A percentile compares a stretch with the other conserved stretches of the same genome.
Evolutionary conservation across 192 early-diverging fungal species (phyloP).

Genomic region (Lobosporangium transversale): DNA sequence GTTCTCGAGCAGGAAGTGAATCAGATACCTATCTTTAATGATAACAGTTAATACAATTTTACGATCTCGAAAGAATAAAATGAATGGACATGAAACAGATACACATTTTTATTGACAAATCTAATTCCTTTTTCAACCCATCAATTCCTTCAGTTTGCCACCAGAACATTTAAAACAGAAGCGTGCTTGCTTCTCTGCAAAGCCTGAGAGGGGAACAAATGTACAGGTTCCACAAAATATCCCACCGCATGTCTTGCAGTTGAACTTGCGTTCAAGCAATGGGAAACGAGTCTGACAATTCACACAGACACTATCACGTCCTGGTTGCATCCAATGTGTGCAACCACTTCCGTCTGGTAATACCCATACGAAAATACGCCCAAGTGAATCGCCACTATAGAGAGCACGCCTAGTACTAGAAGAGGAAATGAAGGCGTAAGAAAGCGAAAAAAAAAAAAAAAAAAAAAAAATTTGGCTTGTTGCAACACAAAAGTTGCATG

Average conservation of each 20-base stretch:
- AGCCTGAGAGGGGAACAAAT: slow-evolving; percentile 39
- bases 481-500: too few species aligned
- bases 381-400: slow-evolving; percentile 61
- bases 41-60: too few species aligned
- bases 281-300: slow-evolving; percentile 64
- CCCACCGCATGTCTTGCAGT: slow-evolving; percentile 66
- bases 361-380: slow-evolving; percentile 60
- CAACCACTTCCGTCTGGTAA: slow-evolving; percentile 62
- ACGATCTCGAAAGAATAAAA: too few species aligned
- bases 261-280: slow-evolving; percentile 61
- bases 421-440: not conserved
- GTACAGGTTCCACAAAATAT: slow-evolving; percentile 59
- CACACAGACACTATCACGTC: slow-evolving; percentile 58
- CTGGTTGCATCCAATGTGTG: slow-evolving; percentile 61
- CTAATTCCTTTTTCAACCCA: slow-evolving; percentile 20
- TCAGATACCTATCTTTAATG: too few species aligned
- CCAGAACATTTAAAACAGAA: slow-evolving; percentile 49
- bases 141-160: slow-evolving; percentile 47
- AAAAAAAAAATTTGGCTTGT: not conserved
- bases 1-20: too few species aligned
- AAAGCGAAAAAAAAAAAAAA: not conserved
- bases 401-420: slow-evolving; percentile 54
- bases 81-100: too few species aligned
- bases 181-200: slow-evolving; percentile 47
- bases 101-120: slow-evolving; percentile 1